Conservation (phyloP, 2,329 filamentous ascomycete species). For the Colletotrichum liriopes region DNA sequence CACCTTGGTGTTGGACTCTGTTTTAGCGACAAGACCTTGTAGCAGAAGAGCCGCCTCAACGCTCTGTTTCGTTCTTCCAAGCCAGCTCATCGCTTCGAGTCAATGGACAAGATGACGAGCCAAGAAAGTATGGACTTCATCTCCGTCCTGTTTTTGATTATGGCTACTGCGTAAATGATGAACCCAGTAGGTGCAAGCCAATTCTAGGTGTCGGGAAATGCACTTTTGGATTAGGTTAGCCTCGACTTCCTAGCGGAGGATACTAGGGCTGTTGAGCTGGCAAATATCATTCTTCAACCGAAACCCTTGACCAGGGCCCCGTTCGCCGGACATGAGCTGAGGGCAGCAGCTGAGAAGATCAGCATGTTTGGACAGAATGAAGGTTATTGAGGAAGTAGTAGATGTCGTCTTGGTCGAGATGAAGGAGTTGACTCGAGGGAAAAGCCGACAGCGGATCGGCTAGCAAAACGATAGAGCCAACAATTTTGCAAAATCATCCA, state of each 20-base stretch:
- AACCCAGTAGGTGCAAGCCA: background rate
- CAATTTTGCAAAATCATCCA: background rate
- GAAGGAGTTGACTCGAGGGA: background rate
- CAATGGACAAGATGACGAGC: background rate
- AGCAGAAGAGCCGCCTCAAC: background rate
- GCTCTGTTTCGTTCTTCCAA: background rate
- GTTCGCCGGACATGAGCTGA: background rate
- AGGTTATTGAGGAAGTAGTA: background rate
- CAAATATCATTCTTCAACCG: background rate
- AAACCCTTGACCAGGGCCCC: background rate
- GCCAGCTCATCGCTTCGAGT: background rate
- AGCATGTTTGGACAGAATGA: background rate
- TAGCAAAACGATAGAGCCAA: background rate
- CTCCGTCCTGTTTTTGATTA: background rate
- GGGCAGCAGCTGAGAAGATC: background rate
- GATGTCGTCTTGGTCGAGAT: background rate
- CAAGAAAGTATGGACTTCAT: background rate
- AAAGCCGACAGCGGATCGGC: background rate
- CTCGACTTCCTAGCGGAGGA: background rate
- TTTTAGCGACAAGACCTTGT: background rate
- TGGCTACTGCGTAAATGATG: background rate
- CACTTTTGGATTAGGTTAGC: background rate
- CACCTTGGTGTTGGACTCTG: background rate
- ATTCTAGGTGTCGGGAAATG: background rate
- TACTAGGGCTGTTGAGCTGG: background rate